phyloP scores from a whole-genome alignment of 1,284 basidiomycete genomes.

The Ustilago vetiveriae region DNA sequence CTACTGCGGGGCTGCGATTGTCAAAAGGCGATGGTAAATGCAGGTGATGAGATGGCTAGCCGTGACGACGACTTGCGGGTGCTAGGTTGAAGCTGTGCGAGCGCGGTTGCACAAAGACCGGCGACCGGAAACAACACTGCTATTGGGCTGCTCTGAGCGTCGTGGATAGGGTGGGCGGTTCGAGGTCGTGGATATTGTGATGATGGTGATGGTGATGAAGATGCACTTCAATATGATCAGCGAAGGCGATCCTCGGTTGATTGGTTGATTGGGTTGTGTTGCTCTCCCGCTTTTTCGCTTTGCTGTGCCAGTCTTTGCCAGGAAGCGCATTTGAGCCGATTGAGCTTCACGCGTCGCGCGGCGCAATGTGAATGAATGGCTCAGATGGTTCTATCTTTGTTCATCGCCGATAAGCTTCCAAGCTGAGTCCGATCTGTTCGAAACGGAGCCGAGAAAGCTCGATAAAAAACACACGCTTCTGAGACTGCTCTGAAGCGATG shows the following conservation, averaged over 20 bases:
- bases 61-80: not conserved
- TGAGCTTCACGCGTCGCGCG: constrained; percentile 43
- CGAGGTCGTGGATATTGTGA: not conserved
- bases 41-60: not conserved
- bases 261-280: too few relatives aligned
- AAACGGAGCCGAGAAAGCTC: constrained; percentile 16
- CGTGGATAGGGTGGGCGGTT: too few relatives aligned
- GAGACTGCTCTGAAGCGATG: constrained; percentile 1
- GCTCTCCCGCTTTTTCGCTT: too few relatives aligned
- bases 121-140: too few relatives aligned
- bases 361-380: not conserved
- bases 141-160: too few relatives aligned
- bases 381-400: too few relatives aligned
- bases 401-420: constrained; percentile 13
- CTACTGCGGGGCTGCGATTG: not conserved
- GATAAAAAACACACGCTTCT: too few relatives aligned
- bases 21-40: not conserved
- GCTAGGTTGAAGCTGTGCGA: not conserved
- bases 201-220: not conserved
- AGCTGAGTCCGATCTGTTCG: not conserved
- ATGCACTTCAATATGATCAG: not conserved
- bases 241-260: too few relatives aligned
- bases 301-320: too few relatives aligned
- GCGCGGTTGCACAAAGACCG: not conserved
- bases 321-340: not conserved